phyloP scores from a whole-genome alignment of 2,329 filamentous ascomycete species.

The Aspergillus sp. region DNA sequence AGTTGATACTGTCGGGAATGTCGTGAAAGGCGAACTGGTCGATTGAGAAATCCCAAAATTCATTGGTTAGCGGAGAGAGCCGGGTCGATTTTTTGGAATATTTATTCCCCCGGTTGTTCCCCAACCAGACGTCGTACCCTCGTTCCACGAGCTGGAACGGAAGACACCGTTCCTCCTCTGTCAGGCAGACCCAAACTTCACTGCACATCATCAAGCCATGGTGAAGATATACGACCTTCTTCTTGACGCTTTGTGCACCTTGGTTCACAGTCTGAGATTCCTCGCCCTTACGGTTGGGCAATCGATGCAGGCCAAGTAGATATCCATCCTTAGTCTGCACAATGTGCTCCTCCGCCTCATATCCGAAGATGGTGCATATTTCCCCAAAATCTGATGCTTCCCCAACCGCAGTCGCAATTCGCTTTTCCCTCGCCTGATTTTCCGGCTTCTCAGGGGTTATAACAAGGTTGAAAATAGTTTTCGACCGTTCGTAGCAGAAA shows the following conservation, averaged over 20 bases:
- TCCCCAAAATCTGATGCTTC: slow-evolving; percentile 91
- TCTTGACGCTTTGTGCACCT: slow-evolving; percentile 63
- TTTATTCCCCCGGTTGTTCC: slow-evolving; percentile 98
- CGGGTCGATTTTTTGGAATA: slow-evolving; percentile 94
- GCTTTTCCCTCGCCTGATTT: slow-evolving; percentile 67
- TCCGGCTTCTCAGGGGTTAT: slow-evolving; percentile 68
- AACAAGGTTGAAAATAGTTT: slow-evolving; percentile 76
- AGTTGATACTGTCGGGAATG: slow-evolving; percentile 90
- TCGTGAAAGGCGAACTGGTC: slow-evolving; percentile 98
- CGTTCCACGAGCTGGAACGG: slow-evolving; percentile 86
- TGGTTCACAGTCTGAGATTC: slow-evolving; percentile 76
- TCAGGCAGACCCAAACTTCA: slow-evolving; percentile 95
- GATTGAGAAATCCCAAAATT: slow-evolving; percentile 98
- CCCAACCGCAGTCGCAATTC: slow-evolving; percentile 72
- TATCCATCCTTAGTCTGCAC: slow-evolving; percentile 94
- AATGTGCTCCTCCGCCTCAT: slow-evolving; percentile 93
- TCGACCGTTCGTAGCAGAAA: slow-evolving; percentile 79
- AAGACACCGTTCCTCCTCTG: slow-evolving; percentile 79
- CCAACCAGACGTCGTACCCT: slow-evolving; percentile 96
- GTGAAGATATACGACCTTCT: slow-evolving; percentile 89
- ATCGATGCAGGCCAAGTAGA: slow-evolving; percentile 81
- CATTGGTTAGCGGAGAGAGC: slow-evolving; percentile 68
- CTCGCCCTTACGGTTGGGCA: slow-evolving; percentile 80
- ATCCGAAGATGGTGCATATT: slow-evolving; percentile 87
- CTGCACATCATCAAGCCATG: slow-evolving; percentile 98